These are phyloP conservation scores for Ammopiptanthus mongolicus DNA, from an alignment of 306 rosid species.

Conservation along the genomic window DNA sequence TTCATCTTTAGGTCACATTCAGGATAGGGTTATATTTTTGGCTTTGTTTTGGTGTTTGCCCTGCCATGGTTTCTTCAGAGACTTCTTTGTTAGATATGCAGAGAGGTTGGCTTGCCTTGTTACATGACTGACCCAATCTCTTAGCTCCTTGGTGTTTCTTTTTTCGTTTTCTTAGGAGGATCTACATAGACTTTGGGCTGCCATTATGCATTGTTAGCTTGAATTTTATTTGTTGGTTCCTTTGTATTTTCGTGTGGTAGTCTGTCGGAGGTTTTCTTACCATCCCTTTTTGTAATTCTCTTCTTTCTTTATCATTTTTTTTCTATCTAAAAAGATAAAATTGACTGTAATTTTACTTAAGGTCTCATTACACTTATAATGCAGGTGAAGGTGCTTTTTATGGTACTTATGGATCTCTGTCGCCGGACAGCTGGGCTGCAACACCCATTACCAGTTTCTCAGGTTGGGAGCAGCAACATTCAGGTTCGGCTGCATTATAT, in stretches of 20 bases:
- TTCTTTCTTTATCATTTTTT: too few relatives aligned
- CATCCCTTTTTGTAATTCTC: background rate
- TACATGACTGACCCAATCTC: background rate
- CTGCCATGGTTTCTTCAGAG: background rate
- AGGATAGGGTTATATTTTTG: too few relatives aligned
- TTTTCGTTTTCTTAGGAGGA: background rate
- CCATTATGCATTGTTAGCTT: background rate
- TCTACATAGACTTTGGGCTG: background rate
- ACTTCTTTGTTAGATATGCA: background rate
- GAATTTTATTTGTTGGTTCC: background rate
- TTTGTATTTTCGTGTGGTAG: background rate
- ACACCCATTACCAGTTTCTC: slow-evolving; percentile 93
- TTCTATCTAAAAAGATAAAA: background rate
- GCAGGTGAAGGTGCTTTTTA: slow-evolving; percentile 93
- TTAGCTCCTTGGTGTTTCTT: background rate
- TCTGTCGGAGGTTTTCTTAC: background rate
- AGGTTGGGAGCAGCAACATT: slow-evolving; percentile 84
- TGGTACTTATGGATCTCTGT: slow-evolving; percentile 94
- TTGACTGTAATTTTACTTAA: background rate
- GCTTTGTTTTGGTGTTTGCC: background rate
- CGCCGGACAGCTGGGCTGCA: slow-evolving; percentile 69
- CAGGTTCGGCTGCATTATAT: slow-evolving; percentile 97
- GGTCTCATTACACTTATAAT: slow-evolving; percentile 4
- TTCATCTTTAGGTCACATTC: background rate
- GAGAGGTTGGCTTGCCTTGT: background rate